phyloP scores from a whole-genome alignment of 257 asterid genomes.

The Capsicum chinense region DNA sequence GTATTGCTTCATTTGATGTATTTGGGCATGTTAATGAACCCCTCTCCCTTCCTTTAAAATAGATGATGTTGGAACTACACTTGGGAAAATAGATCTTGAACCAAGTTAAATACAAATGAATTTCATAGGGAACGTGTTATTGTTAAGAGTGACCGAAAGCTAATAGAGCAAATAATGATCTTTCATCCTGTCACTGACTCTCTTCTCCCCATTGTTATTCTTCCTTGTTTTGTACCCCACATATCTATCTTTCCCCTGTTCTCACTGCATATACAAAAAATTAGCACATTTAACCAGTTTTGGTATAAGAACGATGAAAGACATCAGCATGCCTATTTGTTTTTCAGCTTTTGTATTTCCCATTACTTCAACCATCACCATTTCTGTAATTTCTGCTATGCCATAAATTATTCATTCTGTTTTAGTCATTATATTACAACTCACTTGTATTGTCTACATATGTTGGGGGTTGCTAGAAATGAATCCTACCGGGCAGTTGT shows the following conservation, averaged over 20 bases:
- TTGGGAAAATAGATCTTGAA: background rate
- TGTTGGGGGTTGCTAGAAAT: background rate
- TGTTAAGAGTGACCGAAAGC: background rate
- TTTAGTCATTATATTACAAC: background rate
- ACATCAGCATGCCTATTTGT: constrained; percentile 10
- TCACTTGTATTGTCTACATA: background rate
- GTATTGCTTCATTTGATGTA: background rate
- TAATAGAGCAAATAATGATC: background rate
- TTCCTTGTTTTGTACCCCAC: background rate
- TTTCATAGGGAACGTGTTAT: background rate
- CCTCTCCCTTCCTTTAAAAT: background rate
- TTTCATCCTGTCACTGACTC: background rate
- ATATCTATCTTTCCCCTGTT: background rate
- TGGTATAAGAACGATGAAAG: background rate
- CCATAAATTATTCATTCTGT: background rate
- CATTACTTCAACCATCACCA: background rate
- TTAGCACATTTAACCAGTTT: background rate
- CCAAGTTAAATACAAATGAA: constrained; percentile 4
- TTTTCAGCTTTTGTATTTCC: background rate
- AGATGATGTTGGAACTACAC: background rate
- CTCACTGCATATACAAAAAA: background rate
- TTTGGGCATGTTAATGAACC: background rate
- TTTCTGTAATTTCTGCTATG: background rate
- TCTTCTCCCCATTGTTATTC: background rate
- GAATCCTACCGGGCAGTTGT: background rate